Evolutionary conservation across 345 rosid species (phyloP).

Genomic region (Syzygium jambos): DNA sequence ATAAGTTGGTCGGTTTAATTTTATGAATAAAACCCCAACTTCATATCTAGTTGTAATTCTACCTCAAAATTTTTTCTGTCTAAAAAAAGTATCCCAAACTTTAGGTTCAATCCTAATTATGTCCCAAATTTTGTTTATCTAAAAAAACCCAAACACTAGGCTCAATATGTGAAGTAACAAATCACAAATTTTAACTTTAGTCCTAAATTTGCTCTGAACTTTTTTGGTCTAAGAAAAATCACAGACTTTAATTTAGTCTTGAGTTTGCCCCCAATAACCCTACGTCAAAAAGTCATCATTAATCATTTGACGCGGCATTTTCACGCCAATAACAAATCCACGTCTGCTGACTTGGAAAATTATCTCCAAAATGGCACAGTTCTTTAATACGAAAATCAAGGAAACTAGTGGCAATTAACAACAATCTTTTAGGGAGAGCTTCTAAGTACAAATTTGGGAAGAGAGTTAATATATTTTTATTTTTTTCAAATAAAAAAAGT

Average conservation of each 20-base stretch:
- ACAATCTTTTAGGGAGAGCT: background rate
- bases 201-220: fast-evolving
- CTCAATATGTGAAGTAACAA: no score
- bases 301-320: background rate
- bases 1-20: background rate
- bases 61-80: background rate
- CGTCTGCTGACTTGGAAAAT: background rate
- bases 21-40: background rate
- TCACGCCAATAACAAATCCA: background rate
- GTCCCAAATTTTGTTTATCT: background rate
- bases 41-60: background rate
- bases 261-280: background rate
- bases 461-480: background rate
- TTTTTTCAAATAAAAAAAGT: background rate
- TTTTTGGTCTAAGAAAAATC: background rate
- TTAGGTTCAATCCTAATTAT: background rate
- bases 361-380: background rate
- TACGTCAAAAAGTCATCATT: background rate
- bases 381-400: background rate
- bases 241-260: background rate
- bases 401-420: background rate
- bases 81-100: background rate
- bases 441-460: background rate
- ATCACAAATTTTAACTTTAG: background rate
- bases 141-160: background rate